Evolutionary conservation across 1,284 basidiomycete species (phyloP).

Genomic region (Pulveroboletus sp.): DNA sequence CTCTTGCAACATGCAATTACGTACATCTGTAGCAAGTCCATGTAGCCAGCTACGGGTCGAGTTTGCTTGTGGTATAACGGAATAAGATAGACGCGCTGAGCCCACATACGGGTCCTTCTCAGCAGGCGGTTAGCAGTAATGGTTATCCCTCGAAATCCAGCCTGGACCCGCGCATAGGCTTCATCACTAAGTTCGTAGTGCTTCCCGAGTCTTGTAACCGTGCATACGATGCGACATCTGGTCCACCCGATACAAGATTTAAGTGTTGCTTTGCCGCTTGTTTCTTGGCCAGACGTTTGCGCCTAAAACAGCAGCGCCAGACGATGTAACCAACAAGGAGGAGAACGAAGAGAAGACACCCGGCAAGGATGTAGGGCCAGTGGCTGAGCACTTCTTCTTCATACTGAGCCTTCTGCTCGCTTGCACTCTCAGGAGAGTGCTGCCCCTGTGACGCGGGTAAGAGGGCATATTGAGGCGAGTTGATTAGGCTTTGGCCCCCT

Average conservation of each 20-base stretch:
- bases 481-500: conserved; percentile 45
- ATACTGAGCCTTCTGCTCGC: conserved; percentile 67
- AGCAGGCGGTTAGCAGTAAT: conserved; percentile 7
- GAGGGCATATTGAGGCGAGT: conserved; percentile 47
- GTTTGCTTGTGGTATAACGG: conserved; percentile 17
- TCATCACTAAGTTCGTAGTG: conserved; percentile 26
- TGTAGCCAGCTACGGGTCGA: conserved; percentile 31
- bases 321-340: conserved; percentile 48
- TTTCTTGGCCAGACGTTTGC: conserved; percentile 30
- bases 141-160: conserved; percentile 15
- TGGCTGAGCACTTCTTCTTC: conserved; percentile 66
- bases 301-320: conserved; percentile 63
- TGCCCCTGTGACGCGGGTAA: conserved; percentile 58
- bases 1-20: conserved; percentile 1
- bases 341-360: conserved; percentile 53
- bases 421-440: conserved; percentile 58
- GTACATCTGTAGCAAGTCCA: conserved; percentile 18
- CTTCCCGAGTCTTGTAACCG: conserved; percentile 27
- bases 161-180: conserved; percentile 23
- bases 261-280: conserved; percentile 19
- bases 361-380: conserved; percentile 73
- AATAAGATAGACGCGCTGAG: conserved; percentile 8
- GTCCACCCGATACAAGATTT: neutral
- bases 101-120: neutral
- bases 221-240: conserved; percentile 19